A percentile compares a stretch with the other conserved stretches of the same genome.
phyloP scores from a whole-genome alignment of 345 rosid genomes.

The Zanthoxylum bungeanum region DNA sequence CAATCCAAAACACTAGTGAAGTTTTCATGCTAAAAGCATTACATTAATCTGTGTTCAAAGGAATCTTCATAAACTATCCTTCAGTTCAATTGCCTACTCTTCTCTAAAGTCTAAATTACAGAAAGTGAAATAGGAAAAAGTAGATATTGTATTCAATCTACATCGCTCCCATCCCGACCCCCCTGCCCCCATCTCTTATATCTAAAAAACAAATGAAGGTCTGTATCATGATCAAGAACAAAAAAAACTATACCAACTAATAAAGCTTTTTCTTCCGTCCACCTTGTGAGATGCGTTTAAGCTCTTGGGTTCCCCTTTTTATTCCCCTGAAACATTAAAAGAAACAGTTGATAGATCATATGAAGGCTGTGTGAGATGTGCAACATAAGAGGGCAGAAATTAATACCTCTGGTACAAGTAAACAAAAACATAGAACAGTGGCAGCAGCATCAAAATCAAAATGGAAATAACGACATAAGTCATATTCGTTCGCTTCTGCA shows the following conservation, averaged over 20 bases:
- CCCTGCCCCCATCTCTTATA: neutral
- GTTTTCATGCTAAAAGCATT: neutral
- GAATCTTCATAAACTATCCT: neutral
- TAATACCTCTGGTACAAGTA: constrained; percentile 65
- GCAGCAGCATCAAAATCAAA: constrained; percentile 52
- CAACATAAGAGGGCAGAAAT: neutral
- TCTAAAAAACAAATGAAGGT: neutral
- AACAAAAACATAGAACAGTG: constrained; percentile 51
- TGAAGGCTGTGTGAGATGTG: neutral
- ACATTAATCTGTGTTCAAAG: neutral
- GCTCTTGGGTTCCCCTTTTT: constrained; percentile 51
- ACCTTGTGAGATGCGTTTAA: constrained; percentile 44
- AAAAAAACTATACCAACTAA: constrained; percentile 11
- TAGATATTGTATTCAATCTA: neutral
- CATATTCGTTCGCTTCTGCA: constrained; percentile 53
- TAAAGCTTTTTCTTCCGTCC: constrained; percentile 49
- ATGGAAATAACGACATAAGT: constrained; percentile 43
- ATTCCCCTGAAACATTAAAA: constrained; percentile 48
- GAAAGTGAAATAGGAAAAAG: neutral
- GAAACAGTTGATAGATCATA: constrained; percentile 7
- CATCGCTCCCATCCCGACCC: neutral
- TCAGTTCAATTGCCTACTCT: neutral
- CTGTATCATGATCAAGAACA: neutral
- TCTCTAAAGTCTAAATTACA: neutral
- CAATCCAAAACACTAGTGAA: neutral